Base-by-base conservation (phyloP, 1,284 basidiomycete genomes). In the Ustilago lituana region DNA sequence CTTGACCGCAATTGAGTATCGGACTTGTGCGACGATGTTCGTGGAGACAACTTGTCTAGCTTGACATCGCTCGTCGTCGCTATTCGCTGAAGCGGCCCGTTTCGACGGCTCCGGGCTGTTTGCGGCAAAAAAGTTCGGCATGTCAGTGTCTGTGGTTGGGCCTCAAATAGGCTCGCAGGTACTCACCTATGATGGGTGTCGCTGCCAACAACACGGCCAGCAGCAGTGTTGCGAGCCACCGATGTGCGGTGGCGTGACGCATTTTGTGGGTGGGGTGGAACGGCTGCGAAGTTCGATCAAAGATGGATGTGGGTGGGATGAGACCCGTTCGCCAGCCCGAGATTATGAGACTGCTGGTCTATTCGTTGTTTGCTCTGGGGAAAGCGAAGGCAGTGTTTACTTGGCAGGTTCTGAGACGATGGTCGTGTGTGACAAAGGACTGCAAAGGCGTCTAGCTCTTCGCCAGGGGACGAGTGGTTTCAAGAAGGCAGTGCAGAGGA, bases 21-120 rank as follows among this genome's bases (percentile, higher is more conserved):
- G n/a, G 35, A 29, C 5, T 35, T 31, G n/a, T 27, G 45, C 20
- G 36, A 36, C 1, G 46, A 51, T 27, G 39, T 20, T 9, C 37
- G 27, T 14, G 53, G 31, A 36, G 55, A 8, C n/a, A 65, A 20
- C 4, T 8, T 20, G 2, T 65, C 62, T 19, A 65, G 35, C 38
- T 59, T 53, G 43, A 55, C 41, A 17, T 59, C 48, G 47, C 46
- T 65, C 14, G 55, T 59, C 14, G 55, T 59, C 11, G 41, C 62
- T n/a, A 65, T 58, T n/a, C 62, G 55, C 38, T 59, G 62, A 19
- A 65, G 51, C 9, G 56, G 62, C 15, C 62, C 62, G 17, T 37
- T 65, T 33, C 43, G 62, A 47, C 51, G 51, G 33, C 62, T 65
- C 27, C 62, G 46, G 15, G 62, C 62, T 50, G 62, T n/a, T 29